Evolutionary conservation across 2,329 filamentous ascomycete genomes (phyloP).

Genomic region (Aspergillus candidus): DNA sequence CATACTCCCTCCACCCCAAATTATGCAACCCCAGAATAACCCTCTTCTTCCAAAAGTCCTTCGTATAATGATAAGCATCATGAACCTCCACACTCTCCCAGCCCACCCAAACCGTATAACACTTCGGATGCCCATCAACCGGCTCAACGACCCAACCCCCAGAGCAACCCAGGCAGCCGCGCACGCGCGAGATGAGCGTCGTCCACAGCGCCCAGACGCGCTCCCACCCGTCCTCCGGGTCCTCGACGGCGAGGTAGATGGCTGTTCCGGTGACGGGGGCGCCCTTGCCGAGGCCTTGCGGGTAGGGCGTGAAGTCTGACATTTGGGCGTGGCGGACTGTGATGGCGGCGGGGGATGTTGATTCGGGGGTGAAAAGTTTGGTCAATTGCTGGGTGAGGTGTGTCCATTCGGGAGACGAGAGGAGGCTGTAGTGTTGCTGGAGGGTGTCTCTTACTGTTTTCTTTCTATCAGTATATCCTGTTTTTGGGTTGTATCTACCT

Average conservation of each 20-base stretch:
- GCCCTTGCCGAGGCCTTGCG: constrained; percentile 14
- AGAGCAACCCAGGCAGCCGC: constrained; percentile 29
- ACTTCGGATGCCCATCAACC: constrained; percentile 20
- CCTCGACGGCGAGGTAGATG: constrained; percentile 20
- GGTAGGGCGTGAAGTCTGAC: constrained; percentile 19
- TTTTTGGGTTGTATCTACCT: background rate
- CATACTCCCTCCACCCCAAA: constrained; percentile 28
- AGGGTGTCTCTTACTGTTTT: constrained; percentile 15
- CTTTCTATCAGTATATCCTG: constrained; percentile 1
- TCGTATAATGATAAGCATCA: constrained; percentile 31
- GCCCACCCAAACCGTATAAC: constrained; percentile 31
- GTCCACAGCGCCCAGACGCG: constrained; percentile 24
- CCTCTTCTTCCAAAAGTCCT: constrained; percentile 25
- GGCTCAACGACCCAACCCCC: constrained; percentile 30
- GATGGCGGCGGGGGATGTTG: constrained; percentile 14
- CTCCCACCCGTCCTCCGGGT: constrained; percentile 15
- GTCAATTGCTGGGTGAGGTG: constrained; percentile 10
- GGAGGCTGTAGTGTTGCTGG: constrained; percentile 17
- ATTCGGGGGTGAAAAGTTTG: constrained; percentile 4
- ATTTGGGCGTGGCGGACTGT: constrained; percentile 18
- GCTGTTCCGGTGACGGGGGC: constrained; percentile 28
- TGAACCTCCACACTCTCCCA: constrained; percentile 31
- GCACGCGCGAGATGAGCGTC: constrained; percentile 18
- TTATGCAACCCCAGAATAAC: constrained; percentile 26
- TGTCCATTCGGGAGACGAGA: constrained; percentile 18